Base-by-base conservation (phyloP, 768 basidiomycete species). In the Boletus rex-veris region DNA sequence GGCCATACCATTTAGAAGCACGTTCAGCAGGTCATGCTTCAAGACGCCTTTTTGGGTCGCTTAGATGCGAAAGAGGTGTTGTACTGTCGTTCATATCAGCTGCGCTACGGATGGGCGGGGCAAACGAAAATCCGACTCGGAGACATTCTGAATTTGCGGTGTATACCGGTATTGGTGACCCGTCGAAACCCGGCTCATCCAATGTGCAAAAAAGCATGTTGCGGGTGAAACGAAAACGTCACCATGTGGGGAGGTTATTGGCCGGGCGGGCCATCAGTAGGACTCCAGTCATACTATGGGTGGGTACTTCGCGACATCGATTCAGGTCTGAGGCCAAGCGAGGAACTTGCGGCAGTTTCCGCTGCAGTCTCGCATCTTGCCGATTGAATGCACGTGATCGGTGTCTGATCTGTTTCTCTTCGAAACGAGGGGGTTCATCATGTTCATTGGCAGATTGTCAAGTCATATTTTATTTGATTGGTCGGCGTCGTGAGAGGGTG, bases 341-440 rank as follows among this genome's bases (percentile, higher is more conserved):
- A 21, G 21, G 26, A 10, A 19, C 42, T 41, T 18, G 24, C 14
- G 42, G 42, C 12, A 1, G 19, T 30, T 24, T 45, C 45, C n/a
- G 52, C 18, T 26, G 5, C 24, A 26, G 6, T 26, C 5, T 8
- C 26, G 47, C 37, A 2, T 16, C 10, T 21, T 24, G 45, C 24
- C 24, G 33, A 53, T 31, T 12, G 30, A 19, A 33, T 6, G 7
- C 52, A 48, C 52, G 52, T 54, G 53, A 28, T 14, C 14, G 10
- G 18, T 12, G n/a, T 16, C 30, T 9, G 33, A 35, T 19, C 26
- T 41, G 35, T 28, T 28, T 30, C 36, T 26, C 48, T 26, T 50
- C 53, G 53, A 50, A 54, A 54, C 53, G 43, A 28, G 41, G 52
- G 5, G n/a, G 11, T 21, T 40, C 19, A 48, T 31, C 18, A 44